phyloP scores from a whole-genome alignment of 2,329 filamentous ascomycete species.

The Fusarium mangiferae region DNA sequence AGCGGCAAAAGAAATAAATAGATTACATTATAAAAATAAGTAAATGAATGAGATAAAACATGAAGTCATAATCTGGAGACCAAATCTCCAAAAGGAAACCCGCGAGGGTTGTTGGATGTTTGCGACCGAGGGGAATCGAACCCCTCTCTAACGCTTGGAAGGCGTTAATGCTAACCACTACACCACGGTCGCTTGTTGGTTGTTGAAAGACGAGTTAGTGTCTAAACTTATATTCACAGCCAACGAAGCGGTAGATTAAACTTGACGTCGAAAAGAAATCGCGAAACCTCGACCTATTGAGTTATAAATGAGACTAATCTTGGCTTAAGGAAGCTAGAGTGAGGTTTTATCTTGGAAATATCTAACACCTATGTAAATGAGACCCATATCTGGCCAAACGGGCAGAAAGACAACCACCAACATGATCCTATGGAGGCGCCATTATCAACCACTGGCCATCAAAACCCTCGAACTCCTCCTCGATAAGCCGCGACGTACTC shows the following conservation, averaged over 20 bases:
- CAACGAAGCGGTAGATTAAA: fast-evolving
- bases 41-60: too few species aligned
- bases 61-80: fast-evolving
- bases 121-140: slow-evolving; percentile 32
- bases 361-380: background rate
- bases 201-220: fast-evolving
- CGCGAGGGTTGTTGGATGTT: fast-evolving
- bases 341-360: fast-evolving
- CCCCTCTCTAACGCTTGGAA: slow-evolving; percentile 32
- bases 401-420: background rate
- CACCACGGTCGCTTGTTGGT: slow-evolving; percentile 17
- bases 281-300: background rate
- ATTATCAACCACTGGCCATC: slow-evolving; percentile 32
- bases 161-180: slow-evolving; percentile 31
- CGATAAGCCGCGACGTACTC: slow-evolving; percentile 19
- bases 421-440: slow-evolving; percentile 16
- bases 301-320: fast-evolving
- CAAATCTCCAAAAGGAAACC: background rate
- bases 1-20: background rate
- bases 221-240: fast-evolving
- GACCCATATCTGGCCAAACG: fast-evolving
- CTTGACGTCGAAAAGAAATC: fast-evolving
- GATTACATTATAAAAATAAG: fast-evolving
- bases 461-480: slow-evolving; percentile 23
- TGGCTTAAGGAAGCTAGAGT: fast-evolving